Conservation (phyloP, 2,329 filamentous ascomycete genomes). For the Beauveria pseudobassiana region DNA sequence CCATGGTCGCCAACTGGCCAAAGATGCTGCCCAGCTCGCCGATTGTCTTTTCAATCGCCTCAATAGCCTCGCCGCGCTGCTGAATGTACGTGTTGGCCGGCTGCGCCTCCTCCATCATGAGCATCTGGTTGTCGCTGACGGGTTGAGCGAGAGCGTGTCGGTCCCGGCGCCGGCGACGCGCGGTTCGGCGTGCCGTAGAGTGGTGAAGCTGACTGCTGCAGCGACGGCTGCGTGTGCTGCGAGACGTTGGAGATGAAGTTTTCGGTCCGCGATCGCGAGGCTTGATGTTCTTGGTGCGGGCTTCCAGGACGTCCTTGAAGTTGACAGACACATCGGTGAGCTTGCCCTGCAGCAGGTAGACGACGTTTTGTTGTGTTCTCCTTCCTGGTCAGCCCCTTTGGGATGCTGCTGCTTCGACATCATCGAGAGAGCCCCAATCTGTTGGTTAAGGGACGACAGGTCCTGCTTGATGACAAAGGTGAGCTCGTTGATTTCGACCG, state of each 20-base stretch:
- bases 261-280: constrained; percentile 82
- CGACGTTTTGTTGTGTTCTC: constrained; percentile 98
- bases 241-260: constrained; percentile 93
- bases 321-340: constrained; percentile 87
- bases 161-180: constrained; percentile 55
- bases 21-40: constrained; percentile 85
- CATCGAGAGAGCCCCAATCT: constrained; percentile 75
- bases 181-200: constrained; percentile 73
- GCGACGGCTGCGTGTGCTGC: constrained; percentile 60
- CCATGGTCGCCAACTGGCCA: constrained; percentile 91
- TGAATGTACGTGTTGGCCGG: constrained; percentile 84
- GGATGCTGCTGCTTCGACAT: constrained; percentile 73
- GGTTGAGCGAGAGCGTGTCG: constrained; percentile 79
- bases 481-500: constrained; percentile 93
- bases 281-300: constrained; percentile 98
- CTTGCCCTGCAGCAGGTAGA: constrained; percentile 83
- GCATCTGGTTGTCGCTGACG: constrained; percentile 72
- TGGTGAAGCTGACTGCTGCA: constrained; percentile 72
- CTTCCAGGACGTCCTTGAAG: constrained; percentile 96
- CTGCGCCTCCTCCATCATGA: constrained; percentile 88
- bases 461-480: constrained; percentile 99
- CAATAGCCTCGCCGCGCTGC: constrained; percentile 89
- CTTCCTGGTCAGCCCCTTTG: constrained; percentile 62
- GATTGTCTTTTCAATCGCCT: constrained; percentile 94
- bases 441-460: constrained; percentile 72